phyloP scores from a whole-genome alignment of 257 asterid genomes.

The Scutellaria minor region DNA sequence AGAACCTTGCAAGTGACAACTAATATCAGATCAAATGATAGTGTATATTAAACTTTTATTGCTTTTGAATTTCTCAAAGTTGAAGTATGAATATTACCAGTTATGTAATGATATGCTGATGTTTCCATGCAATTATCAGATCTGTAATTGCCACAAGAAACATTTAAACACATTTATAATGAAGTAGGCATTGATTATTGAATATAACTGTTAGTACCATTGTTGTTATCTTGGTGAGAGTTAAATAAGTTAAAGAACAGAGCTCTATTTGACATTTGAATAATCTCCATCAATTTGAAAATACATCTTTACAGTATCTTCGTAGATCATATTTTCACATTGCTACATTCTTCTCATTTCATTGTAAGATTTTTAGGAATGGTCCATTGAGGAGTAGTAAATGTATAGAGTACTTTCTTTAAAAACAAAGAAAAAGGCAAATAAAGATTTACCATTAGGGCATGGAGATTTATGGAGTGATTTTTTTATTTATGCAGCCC shows the following conservation, averaged over 20 bases:
- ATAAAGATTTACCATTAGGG: background rate
- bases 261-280: conserved; percentile 6
- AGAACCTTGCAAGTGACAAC: conserved; percentile 28
- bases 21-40: conserved; percentile 25
- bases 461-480: conserved; percentile 14
- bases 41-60: background rate
- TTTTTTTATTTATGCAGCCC: conserved; percentile 59
- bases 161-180: conserved; percentile 1
- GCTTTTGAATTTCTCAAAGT: conserved; percentile 22
- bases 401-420: background rate
- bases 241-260: conserved; percentile 9
- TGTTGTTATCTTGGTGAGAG: conserved; percentile 11
- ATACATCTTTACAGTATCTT: conserved; percentile 14
- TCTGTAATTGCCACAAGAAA: conserved; percentile 16
- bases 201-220: conserved; percentile 17
- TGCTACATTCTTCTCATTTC: conserved; percentile 1
- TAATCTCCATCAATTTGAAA: conserved; percentile 14
- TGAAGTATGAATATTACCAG: conserved; percentile 2
- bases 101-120: conserved; percentile 1
- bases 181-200: conserved; percentile 11
- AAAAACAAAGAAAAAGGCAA: background rate
- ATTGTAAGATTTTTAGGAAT: background rate
- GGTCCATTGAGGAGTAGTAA: conserved; percentile 13
- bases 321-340: conserved; percentile 3
- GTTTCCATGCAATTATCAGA: background rate